Conservation (phyloP, 768 basidiomycete genomes). For the Leccinum variicolor region DNA sequence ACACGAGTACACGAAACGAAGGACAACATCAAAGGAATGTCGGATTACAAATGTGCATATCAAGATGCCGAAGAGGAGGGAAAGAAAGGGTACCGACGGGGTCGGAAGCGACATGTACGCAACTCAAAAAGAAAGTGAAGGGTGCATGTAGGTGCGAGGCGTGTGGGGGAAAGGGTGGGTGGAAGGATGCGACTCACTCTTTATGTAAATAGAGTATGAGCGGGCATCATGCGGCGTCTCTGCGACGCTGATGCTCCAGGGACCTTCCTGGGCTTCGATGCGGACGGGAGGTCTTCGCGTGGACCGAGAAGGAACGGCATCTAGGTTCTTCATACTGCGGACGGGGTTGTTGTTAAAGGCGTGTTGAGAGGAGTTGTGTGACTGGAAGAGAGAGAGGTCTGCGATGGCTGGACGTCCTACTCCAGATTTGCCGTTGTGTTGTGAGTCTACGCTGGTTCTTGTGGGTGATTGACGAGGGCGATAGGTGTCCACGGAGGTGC, state of each 20-base stretch:
- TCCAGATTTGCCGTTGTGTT: slow-evolving; percentile 34
- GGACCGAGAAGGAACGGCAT: slow-evolving; percentile 40
- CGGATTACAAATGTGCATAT: slow-evolving; percentile 11
- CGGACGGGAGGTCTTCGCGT: slow-evolving; percentile 52
- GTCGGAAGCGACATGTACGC: slow-evolving; percentile 24
- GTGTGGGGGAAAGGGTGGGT: slow-evolving; percentile 22
- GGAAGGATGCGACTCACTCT: slow-evolving; percentile 57
- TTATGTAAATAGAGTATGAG: slow-evolving; percentile 79
- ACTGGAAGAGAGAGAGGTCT: slow-evolving; percentile 42
- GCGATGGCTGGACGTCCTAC: slow-evolving; percentile 36
- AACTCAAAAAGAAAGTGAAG: slow-evolving; percentile 18
- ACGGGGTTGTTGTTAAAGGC: slow-evolving; percentile 29
- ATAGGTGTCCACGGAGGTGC: slow-evolving; percentile 27
- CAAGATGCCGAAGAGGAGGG: slow-evolving; percentile 12
- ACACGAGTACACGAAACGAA: slow-evolving; percentile 16
- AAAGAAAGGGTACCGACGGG: slow-evolving; percentile 23
- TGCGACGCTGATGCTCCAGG: slow-evolving; percentile 86
- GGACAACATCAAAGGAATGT: slow-evolving; percentile 12
- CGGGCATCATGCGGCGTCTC: slow-evolving; percentile 73
- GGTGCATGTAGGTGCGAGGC: slow-evolving; percentile 15
- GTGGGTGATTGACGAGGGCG: slow-evolving; percentile 29
- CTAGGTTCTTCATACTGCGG: slow-evolving; percentile 42
- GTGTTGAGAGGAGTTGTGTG: slow-evolving; percentile 31
- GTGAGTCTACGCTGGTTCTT: slow-evolving; percentile 44
- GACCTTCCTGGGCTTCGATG: slow-evolving; percentile 73